Conservation (phyloP, 176 grass and related monocot genomes). For the Cenchrus purpureus region DNA sequence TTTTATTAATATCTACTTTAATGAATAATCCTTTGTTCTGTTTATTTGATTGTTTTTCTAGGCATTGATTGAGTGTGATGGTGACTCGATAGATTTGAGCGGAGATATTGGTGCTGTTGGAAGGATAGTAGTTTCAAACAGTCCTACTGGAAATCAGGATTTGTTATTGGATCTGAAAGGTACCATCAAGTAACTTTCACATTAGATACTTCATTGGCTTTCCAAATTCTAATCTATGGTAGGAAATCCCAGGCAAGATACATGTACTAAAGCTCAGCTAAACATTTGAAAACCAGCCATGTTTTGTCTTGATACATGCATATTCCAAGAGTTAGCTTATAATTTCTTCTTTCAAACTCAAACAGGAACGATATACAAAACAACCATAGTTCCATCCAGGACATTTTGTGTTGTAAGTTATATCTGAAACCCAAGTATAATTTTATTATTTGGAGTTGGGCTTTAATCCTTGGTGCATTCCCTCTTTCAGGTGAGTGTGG, state of each 20-base stretch:
- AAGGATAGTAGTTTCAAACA: constrained; percentile 81
- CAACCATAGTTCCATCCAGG: constrained; percentile 89
- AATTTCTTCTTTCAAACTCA: constrained; percentile 32
- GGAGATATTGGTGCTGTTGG: constrained; percentile 95
- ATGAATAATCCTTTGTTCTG: constrained; percentile 36
- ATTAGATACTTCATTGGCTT: constrained; percentile 12
- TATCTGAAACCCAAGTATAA: constrained; percentile 22
- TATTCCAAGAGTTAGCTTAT: constrained; percentile 22
- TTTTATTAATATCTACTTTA: constrained; percentile 12
- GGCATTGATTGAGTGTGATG: constrained; percentile 97
- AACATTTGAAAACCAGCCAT: constrained; percentile 15
- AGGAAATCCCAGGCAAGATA: neutral
- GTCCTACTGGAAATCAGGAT: constrained; percentile 65
- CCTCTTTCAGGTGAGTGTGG: constrained; percentile 79
- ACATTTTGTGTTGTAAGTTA: constrained; percentile 96
- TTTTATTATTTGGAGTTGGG: constrained; percentile 32
- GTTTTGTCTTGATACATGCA: constrained; percentile 13
- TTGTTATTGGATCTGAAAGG: constrained; percentile 96
- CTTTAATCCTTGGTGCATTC: constrained; percentile 9
- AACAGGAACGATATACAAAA: constrained; percentile 96
- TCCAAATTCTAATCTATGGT: constrained; percentile 7
- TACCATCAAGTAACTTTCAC: constrained; percentile 32
- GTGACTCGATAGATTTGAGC: constrained; percentile 94
- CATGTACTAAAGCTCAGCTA: neutral
- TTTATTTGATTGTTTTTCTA: constrained; percentile 55